Conservation (phyloP, 1,284 basidiomycete species). For the Papiliotrema flavescens region DNA sequence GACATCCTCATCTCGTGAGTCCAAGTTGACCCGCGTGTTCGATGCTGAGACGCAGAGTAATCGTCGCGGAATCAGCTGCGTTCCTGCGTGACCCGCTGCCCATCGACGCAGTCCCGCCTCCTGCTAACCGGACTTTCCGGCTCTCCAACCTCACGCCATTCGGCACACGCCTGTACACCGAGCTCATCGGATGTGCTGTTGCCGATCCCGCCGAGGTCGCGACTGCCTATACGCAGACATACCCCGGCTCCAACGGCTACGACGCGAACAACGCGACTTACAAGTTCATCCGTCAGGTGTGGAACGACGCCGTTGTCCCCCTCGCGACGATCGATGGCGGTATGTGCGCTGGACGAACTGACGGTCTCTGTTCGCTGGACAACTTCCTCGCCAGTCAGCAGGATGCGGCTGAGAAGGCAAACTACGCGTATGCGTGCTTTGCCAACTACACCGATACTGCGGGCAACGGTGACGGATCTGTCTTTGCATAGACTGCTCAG, state of each 20-base stretch:
- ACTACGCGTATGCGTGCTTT: slow-evolving; percentile 11
- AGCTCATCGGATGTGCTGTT: slow-evolving; percentile 9
- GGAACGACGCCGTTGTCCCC: slow-evolving; percentile 12
- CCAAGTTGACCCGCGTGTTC: background rate
- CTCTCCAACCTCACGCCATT: slow-evolving; percentile 11
- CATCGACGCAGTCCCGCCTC: slow-evolving; percentile 7
- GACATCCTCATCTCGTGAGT: slow-evolving; percentile 5
- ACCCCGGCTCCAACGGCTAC: slow-evolving; percentile 10
- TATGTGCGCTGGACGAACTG: slow-evolving; percentile 8
- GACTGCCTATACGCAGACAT: slow-evolving; percentile 4
- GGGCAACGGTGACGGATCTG: slow-evolving; percentile 7
- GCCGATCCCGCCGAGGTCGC: slow-evolving; percentile 1
- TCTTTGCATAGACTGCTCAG: slow-evolving; percentile 8
- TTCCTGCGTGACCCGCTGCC: slow-evolving; percentile 2
- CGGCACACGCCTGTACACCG: slow-evolving; percentile 7
- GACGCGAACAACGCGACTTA: slow-evolving; percentile 5
- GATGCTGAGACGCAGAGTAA: background rate
- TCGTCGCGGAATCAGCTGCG: slow-evolving; percentile 8
- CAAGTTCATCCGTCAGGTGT: slow-evolving; percentile 6
- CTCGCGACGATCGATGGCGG: slow-evolving; percentile 9
- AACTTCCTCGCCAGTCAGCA: slow-evolving; percentile 8
- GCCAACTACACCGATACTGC: slow-evolving; percentile 6
- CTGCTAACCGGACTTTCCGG: slow-evolving; percentile 4
- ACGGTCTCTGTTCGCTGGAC: slow-evolving; percentile 9
- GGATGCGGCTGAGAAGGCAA: slow-evolving; percentile 5